phyloP scores from a whole-genome alignment of 169 alveolate genomes.

The Plasmodium gallinaceum region DNA sequence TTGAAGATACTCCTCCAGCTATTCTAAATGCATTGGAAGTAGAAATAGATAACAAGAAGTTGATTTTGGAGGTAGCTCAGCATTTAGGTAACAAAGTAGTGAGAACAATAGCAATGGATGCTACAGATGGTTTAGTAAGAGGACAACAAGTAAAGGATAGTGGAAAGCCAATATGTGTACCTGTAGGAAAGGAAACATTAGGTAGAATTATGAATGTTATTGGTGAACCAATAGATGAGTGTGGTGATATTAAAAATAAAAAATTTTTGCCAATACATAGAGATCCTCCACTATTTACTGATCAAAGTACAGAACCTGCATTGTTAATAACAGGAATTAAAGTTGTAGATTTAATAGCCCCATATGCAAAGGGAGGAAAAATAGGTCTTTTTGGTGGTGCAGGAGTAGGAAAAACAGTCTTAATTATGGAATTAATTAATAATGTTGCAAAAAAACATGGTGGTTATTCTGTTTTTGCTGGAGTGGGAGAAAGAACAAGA shows the following conservation, averaged over 20 bases:
- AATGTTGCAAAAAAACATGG: constrained; percentile 98
- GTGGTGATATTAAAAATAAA: constrained; percentile 94
- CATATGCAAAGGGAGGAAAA: constrained; percentile 99
- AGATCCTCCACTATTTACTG: constrained; percentile 96
- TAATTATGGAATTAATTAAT: constrained; percentile 97
- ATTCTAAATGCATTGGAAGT: constrained; percentile 96
- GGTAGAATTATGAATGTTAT: constrained; percentile 98
- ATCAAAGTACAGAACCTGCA: constrained; percentile 95
- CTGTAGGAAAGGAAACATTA: constrained; percentile 90
- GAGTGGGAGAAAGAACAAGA: constrained; percentile 99
- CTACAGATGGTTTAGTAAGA: constrained; percentile 97
- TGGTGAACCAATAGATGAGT: constrained; percentile 98
- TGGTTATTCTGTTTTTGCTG: constrained; percentile 98
- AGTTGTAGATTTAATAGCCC: constrained; percentile 97
- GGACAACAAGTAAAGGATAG: constrained; percentile 96
- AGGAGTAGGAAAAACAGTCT: constrained; percentile 99
- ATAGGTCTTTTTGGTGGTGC: constrained; percentile 99
- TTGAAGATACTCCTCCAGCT: constrained; percentile 96
- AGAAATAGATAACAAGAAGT: constrained; percentile 87
- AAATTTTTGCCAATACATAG: constrained; percentile 94
- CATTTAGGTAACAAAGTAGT: constrained; percentile 94
- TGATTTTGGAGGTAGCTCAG: constrained; percentile 97
- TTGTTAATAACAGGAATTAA: constrained; percentile 94
- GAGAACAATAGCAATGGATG: constrained; percentile 98
- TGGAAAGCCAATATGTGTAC: constrained; percentile 96